A percentile compares a stretch with the other conserved stretches of the same genome.
These are phyloP conservation scores for Neofusicoccum ribis DNA, from an alignment of 2,329 filamentous ascomycete species.

Conservation along the genomic window DNA sequence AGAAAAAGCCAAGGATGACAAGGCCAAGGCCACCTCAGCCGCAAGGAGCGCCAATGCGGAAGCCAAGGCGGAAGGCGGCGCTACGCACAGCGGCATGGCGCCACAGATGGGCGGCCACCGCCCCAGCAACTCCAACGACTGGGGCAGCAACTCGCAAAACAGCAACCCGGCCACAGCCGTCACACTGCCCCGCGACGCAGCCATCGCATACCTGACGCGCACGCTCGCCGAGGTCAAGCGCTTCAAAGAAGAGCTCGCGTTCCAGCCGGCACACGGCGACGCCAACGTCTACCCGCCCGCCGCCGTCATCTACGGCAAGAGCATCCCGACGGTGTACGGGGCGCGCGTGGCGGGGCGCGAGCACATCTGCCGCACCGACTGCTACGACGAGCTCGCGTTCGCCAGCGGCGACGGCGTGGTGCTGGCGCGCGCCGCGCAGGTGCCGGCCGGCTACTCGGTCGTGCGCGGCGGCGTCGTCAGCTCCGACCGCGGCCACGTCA, in stretches of 20 bases:
- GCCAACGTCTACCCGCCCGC: slow-evolving; percentile 80
- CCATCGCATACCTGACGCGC: slow-evolving; percentile 69
- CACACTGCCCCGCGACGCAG: slow-evolving; percentile 57
- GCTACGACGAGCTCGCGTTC: slow-evolving; percentile 85
- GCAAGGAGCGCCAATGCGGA: slow-evolving; percentile 26
- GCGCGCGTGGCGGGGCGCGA: slow-evolving; percentile 73
- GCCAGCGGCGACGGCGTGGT: slow-evolving; percentile 87
- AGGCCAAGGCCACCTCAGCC: slow-evolving; percentile 21
- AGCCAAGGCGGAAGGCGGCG: slow-evolving; percentile 28
- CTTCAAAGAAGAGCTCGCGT: slow-evolving; percentile 75
- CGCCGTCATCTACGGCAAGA: slow-evolving; percentile 82
- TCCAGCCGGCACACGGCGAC: slow-evolving; percentile 58
- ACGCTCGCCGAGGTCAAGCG: slow-evolving; percentile 69
- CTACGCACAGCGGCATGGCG: slow-evolving; percentile 40
- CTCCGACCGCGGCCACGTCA: slow-evolving; percentile 84
- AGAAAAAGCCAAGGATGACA: slow-evolving; percentile 23
- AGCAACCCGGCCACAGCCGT: slow-evolving; percentile 40
- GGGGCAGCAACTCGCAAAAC: not conserved
- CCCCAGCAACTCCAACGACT: not conserved
- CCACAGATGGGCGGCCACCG: slow-evolving; percentile 47
- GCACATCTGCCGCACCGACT: slow-evolving; percentile 72
- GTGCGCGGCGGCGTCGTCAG: slow-evolving; percentile 73
- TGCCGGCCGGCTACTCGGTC: slow-evolving; percentile 75
- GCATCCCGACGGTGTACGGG: slow-evolving; percentile 80
- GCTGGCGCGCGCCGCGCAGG: slow-evolving; percentile 79